Evolutionary conservation across 106 monocot genomes (phyloP).

Genomic region (Alisma plantagoaquatica): DNA sequence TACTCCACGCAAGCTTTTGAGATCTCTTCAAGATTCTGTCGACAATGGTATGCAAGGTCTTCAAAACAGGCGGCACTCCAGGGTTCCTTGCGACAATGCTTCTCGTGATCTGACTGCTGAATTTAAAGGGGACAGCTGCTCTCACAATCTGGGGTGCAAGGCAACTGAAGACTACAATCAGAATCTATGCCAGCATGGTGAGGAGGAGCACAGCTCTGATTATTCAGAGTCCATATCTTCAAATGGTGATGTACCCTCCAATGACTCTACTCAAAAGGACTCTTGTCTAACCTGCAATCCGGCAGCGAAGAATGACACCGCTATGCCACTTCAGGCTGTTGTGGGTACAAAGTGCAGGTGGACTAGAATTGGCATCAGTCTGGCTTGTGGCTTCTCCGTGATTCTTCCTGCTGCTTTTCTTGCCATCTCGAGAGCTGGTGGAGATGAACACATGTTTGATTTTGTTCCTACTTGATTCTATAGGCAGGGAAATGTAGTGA

Average conservation of each 20-base stretch:
- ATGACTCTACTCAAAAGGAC: neutral
- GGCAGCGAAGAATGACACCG: conserved; percentile 1
- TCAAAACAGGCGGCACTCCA: neutral
- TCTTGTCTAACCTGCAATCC: neutral
- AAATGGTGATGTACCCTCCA: conserved; percentile 25
- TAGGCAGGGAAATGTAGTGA: no score
- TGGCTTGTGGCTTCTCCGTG: conserved; percentile 21
- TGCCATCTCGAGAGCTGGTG: conserved; percentile 8
- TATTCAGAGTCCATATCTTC: conserved; percentile 64
- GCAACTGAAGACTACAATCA: neutral
- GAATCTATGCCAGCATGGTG: neutral
- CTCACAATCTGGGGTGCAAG: conserved; percentile 10
- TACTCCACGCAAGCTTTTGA: conserved; percentile 65
- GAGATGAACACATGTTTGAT: conserved; percentile 18
- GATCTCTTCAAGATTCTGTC: conserved; percentile 53
- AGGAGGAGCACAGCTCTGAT: conserved; percentile 15
- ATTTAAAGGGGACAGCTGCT: conserved; percentile 8
- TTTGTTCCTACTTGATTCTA: conserved; percentile 60
- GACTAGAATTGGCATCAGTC: conserved; percentile 5
- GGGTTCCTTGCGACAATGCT: neutral
- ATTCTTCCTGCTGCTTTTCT: conserved; percentile 21
- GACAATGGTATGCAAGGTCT: conserved; percentile 6
- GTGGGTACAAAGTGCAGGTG: neutral
- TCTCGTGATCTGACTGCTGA: conserved; percentile 2
- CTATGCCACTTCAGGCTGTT: neutral